phyloP scores from a whole-genome alignment of 164 flowering plant genomes.

The Magnolia sinica region DNA sequence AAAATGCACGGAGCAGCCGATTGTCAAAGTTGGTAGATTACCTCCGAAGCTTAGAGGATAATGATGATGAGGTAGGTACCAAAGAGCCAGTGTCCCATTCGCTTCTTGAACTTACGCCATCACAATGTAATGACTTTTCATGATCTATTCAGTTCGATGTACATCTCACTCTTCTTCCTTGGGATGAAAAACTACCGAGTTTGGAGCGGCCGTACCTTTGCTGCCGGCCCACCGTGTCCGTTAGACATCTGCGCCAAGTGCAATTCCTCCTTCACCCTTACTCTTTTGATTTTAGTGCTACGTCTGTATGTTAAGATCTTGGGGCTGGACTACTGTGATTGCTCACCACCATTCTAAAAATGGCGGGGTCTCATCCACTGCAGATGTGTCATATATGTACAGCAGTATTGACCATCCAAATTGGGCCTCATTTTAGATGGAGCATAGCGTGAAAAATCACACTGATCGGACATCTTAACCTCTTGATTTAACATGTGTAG shows the following conservation, averaged over 20 bases:
- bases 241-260: constrained; percentile 61
- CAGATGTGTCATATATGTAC: background rate
- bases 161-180: constrained; percentile 58
- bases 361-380: background rate
- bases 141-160: constrained; percentile 50
- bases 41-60: constrained; percentile 50
- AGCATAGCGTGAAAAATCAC: background rate
- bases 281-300: background rate
- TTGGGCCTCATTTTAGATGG: background rate
- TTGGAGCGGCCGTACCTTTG: constrained; percentile 65
- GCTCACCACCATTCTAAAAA: background rate
- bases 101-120: background rate
- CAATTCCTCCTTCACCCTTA: constrained; percentile 8
- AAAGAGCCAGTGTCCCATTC: background rate
- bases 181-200: constrained; percentile 50
- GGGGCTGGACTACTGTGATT: background rate
- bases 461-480: background rate
- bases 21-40: constrained; percentile 54
- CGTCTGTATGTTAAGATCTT: background rate
- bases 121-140: background rate
- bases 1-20: constrained; percentile 42
- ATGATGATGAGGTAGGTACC: constrained; percentile 29
- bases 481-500: background rate
- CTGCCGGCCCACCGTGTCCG: constrained; percentile 60
- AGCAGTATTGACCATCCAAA: background rate